phyloP scores from a whole-genome alignment of 1,139 yeast genomes.

The Starmera stellimalicola region DNA sequence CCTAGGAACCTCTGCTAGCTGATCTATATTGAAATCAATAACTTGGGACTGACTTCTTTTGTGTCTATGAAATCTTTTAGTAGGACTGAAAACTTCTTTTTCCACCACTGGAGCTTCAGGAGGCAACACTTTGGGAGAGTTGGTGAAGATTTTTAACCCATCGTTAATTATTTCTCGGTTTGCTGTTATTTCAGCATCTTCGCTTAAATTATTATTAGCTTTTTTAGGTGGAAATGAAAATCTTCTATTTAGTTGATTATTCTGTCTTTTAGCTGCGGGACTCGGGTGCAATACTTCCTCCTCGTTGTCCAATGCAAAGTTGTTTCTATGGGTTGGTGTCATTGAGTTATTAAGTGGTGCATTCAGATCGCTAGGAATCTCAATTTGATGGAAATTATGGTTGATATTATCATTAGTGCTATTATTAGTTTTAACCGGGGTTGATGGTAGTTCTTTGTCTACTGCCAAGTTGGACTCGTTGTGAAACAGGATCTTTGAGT shows the following conservation, averaged over 20 bases:
- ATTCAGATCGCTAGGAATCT: constrained; percentile 12
- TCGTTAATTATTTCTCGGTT: not conserved
- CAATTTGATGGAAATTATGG: constrained; percentile 3
- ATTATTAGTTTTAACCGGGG: not conserved
- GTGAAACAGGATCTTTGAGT: not conserved
- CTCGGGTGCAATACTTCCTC: constrained; percentile 17
- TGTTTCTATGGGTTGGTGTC: not conserved
- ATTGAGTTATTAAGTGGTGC: not conserved
- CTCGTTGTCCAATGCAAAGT: constrained; percentile 13
- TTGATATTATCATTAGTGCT: not conserved
- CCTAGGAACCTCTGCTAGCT: not conserved
- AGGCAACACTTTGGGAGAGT: too few relatives aligned
- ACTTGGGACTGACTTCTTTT: constrained; percentile 11
- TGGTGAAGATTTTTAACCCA: not conserved
- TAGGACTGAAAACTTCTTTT: too few relatives aligned
- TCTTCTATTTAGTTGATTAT: constrained; percentile 13
- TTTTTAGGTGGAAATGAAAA: constrained; percentile 15
- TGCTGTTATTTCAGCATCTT: not conserved
- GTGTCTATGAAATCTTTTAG: constrained; percentile 8
- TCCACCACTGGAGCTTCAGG: too few relatives aligned
- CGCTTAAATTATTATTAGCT: not conserved
- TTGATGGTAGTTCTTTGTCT: not conserved
- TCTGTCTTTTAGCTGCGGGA: constrained; percentile 13
- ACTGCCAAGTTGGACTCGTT: not conserved
- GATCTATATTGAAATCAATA: constrained; percentile 2